Percentiles rank a stretch among this genome's conserved stretches.
phyloP scores from a whole-genome alignment of 768 basidiomycete species.

The Collybiopsis luxurians region DNA sequence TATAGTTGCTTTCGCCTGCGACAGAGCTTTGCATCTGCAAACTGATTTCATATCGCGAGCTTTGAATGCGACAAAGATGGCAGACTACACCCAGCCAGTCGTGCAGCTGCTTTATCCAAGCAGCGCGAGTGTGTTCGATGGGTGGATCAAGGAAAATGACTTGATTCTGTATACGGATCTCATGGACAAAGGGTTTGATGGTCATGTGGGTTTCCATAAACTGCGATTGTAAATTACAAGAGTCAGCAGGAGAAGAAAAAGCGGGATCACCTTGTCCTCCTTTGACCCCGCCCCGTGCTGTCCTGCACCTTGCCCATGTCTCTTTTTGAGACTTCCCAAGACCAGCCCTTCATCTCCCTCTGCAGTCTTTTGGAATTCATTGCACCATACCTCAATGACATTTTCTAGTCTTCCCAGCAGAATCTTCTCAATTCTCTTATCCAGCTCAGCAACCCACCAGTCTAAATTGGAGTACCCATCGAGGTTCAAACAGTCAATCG shows the following conservation, averaged over 20 bases:
- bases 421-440: constrained; percentile 79
- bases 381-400: constrained; percentile 84
- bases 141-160: constrained; percentile 99
- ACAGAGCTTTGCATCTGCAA: constrained; percentile 77
- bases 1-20: constrained; percentile 71
- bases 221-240: constrained; percentile 29
- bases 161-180: constrained; percentile 97
- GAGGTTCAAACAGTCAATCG: constrained; percentile 92
- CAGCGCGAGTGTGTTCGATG: constrained; percentile 88
- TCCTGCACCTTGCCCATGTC: constrained; percentile 52
- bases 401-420: constrained; percentile 71
- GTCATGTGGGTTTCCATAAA: constrained; percentile 71
- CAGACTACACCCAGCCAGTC: constrained; percentile 94
- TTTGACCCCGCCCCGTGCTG: constrained; percentile 66
- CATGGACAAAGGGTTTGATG: constrained; percentile 87
- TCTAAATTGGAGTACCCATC: constrained; percentile 96
- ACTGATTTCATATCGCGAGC: constrained; percentile 95
- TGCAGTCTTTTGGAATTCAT: constrained; percentile 77
- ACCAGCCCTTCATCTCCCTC: constrained; percentile 34
- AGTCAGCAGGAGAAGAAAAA: constrained; percentile 19
- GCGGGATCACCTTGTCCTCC: constrained; percentile 67
- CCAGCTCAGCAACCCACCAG: constrained; percentile 83
- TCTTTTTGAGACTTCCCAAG: constrained; percentile 44
- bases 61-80: constrained; percentile 82
- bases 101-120: constrained; percentile 88